Conservation (phyloP, 2,329 filamentous ascomycete species). For the Sporothrix phasma region DNA sequence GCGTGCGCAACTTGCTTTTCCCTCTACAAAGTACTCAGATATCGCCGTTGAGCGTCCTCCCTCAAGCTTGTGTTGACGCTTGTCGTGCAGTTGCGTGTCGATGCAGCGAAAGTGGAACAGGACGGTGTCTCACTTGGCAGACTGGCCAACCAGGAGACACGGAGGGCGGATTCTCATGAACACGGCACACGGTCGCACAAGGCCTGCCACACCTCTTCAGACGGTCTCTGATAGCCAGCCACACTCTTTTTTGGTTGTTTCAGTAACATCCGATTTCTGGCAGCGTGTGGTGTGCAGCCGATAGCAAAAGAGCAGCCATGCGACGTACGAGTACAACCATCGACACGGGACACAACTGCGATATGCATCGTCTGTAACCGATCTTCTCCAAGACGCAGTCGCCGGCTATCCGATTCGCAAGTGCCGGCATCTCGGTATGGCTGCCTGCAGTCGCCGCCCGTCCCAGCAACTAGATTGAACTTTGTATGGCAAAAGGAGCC, state of each 20-base stretch:
- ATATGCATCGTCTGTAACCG: background rate
- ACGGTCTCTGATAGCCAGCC: background rate
- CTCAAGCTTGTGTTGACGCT: background rate
- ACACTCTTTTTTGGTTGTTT: constrained; percentile 4
- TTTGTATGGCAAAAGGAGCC: background rate
- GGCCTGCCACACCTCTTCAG: background rate
- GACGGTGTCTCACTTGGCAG: constrained; percentile 5
- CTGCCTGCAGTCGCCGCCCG: background rate
- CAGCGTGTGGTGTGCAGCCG: constrained; percentile 1
- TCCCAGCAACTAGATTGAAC: background rate
- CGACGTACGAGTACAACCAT: background rate
- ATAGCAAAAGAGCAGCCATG: background rate
- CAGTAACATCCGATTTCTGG: background rate
- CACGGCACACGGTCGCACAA: background rate
- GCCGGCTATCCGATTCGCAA: background rate
- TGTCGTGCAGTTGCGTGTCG: background rate
- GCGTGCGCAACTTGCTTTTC: background rate
- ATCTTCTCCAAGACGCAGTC: background rate
- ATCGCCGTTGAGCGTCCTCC: background rate
- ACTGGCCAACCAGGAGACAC: background rate
- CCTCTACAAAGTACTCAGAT: no score
- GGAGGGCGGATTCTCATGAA: background rate
- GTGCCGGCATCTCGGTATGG: background rate
- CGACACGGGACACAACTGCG: background rate
- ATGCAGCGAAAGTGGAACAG: background rate